Base-by-base conservation (phyloP, 495 filamentous ascomycete genomes). In the Alectoria sarmentosa region DNA sequence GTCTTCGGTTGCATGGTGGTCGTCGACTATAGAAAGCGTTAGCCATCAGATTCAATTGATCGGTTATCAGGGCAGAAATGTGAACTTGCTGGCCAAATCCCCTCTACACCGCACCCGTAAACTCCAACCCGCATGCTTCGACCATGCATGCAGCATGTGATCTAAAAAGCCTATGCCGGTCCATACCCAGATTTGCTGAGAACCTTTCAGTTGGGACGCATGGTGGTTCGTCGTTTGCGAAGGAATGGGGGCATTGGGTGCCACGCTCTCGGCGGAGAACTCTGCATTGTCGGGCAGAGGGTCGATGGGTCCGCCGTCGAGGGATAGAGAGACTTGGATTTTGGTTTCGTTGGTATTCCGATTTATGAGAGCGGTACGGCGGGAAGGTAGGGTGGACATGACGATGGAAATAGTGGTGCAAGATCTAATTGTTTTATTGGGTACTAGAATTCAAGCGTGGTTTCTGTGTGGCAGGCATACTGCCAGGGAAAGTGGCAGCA, bases 121-220 rank as follows among this genome's bases (percentile, higher is more conserved):
- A 79, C 87, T 91, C 94, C 92, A 96, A 23, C 93, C 93, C 0
- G 89, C 86, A 76, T 98, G 94, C 74, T 98, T 98, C 3, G 94
- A 89, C 46, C 97, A 84, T 36, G 94, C 94, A 74, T 98, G 94
- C 58, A 98, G 80, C 94, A 98, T 98, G 79, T 98, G 94, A 79
- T 98, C 94, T 39, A 98, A 79, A 76, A 98, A 98, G n/a, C 94
- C 94, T 72, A 98, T 96, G 58, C 94, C 94, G 2, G 93, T 94
- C 81, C 89, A 88, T 64, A 98, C 82, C 73, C 82, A 86, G 71
- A 98, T 96, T 57, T 83, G 83, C 79, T 97, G 95, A 60, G 85
- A 87, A 42, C 85, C 83, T 46, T 86, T 90, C 69, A 84, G 79
- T 70, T 98, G 95, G 1, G 86, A 83, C 7, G 94, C 93, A 74